Percentiles rank a stretch among this genome's conserved stretches.
Conservation (phyloP, 345 rosid species). For the Dipteronia dyeriana region DNA sequence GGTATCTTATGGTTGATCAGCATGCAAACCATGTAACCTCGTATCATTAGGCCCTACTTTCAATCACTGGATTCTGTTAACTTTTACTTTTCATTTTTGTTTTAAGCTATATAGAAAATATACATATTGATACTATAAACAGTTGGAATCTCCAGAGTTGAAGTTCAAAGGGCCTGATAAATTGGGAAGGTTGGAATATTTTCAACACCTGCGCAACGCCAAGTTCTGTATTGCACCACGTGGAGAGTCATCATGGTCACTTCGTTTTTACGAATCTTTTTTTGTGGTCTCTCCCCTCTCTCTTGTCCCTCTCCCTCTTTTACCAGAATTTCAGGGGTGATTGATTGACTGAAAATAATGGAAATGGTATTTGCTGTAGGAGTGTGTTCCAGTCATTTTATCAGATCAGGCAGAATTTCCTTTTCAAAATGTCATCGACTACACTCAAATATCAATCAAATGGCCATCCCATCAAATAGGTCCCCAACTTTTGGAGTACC, state of each 20-base stretch:
- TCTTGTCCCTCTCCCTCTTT: neutral
- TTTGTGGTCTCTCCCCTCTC: conserved; percentile 67
- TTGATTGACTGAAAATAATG: neutral
- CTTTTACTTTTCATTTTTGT: conserved; percentile 5
- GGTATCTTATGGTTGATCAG: conserved; percentile 4
- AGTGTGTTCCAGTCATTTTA: conserved; percentile 90
- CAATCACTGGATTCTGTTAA: neutral
- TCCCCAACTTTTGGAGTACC: conserved; percentile 70
- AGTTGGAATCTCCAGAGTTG: conserved; percentile 96
- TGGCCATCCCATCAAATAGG: conserved; percentile 91
- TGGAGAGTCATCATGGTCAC: conserved; percentile 99
- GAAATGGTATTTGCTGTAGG: conserved; percentile 45
- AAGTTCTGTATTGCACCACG: conserved; percentile 98
- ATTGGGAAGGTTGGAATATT: conserved; percentile 77
- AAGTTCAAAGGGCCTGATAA: conserved; percentile 88
- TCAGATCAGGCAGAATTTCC: conserved; percentile 92
- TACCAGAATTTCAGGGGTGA: neutral
- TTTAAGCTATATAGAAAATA: neutral
- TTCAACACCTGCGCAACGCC: conserved; percentile 84
- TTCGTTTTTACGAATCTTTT: conserved; percentile 89
- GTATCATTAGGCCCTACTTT: neutral
- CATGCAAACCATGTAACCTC: neutral
- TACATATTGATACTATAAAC: conserved; percentile 31
- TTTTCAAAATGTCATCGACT: conserved; percentile 88
- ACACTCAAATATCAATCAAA: conserved; percentile 77